Conservation (phyloP, 202 grass and related monocot genomes). For the Schoenoplectus triqueter region DNA sequence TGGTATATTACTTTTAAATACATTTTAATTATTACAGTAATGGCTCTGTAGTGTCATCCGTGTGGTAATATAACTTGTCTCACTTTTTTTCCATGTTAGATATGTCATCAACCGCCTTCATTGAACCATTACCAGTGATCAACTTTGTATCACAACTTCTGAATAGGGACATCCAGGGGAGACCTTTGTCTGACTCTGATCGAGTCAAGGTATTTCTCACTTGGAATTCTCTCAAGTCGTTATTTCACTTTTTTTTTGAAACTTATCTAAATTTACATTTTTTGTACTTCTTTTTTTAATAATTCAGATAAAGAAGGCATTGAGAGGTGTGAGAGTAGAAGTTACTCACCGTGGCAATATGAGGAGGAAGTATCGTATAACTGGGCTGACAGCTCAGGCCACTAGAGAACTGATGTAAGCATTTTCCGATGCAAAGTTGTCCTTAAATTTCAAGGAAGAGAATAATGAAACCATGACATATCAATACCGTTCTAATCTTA, state of each 20-base stretch:
- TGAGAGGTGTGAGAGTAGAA: constrained; percentile 87
- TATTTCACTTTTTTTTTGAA: not conserved
- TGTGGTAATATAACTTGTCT: constrained; percentile 21
- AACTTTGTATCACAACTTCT: constrained; percentile 72
- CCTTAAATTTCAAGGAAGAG: not conserved
- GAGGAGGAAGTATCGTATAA: constrained; percentile 83
- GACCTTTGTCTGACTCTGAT: constrained; percentile 75
- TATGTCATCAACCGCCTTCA: constrained; percentile 89
- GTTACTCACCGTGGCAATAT: constrained; percentile 98
- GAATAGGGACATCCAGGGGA: constrained; percentile 60
- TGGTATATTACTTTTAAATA: constrained; percentile 42
- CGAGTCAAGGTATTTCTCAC: constrained; percentile 68
- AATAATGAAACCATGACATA: not conserved
- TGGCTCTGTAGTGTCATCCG: not conserved
- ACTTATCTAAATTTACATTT: not conserved
- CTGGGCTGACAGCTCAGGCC: constrained; percentile 73
- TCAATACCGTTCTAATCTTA: not conserved
- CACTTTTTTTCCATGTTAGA: constrained; percentile 52
- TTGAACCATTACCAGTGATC: constrained; percentile 76
- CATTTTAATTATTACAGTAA: not conserved
- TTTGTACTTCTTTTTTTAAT: constrained; percentile 21
- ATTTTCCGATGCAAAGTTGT: not conserved
- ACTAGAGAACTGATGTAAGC: constrained; percentile 78
- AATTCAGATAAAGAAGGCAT: constrained; percentile 85
- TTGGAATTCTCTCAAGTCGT: constrained; percentile 21